Conservation (phyloP, 345 rosid genomes). For the Pistacia vera region DNA sequence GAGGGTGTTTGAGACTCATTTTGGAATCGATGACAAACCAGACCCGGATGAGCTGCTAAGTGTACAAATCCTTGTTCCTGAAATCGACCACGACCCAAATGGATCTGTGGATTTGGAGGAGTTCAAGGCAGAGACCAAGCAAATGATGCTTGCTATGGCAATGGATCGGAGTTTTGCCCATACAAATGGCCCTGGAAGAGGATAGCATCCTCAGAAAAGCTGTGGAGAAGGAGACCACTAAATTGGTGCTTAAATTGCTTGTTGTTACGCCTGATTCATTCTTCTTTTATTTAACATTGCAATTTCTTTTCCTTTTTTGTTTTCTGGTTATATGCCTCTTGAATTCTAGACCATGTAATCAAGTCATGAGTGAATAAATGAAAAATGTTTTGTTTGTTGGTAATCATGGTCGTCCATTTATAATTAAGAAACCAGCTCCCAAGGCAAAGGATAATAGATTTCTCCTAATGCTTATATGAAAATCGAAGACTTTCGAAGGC, state of each 20-base stretch:
- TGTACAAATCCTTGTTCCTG: slow-evolving; percentile 34
- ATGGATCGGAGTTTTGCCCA: slow-evolving; percentile 52
- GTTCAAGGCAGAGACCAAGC: slow-evolving; percentile 48
- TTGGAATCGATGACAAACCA: slow-evolving; percentile 34
- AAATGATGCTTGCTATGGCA: slow-evolving; percentile 55
- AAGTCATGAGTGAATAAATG: not conserved
- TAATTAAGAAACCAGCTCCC: too few species aligned
- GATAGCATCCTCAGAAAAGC: slow-evolving; percentile 52
- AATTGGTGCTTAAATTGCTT: slow-evolving; percentile 10
- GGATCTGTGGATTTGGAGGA: slow-evolving; percentile 44
- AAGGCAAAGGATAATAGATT: too few species aligned
- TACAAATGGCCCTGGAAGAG: slow-evolving; percentile 53
- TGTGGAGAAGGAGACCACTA: slow-evolving; percentile 39
- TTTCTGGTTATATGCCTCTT: not conserved
- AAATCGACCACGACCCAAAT: slow-evolving; percentile 44
- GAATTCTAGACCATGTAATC: not conserved
- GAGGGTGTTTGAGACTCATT: slow-evolving; percentile 45
- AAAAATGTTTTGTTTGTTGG: not conserved
- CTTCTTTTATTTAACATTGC: not conserved
- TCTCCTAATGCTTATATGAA: not conserved
- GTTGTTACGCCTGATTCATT: not conserved
- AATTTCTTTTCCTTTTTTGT: not conserved
- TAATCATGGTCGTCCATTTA: not conserved
- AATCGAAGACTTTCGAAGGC: not conserved
- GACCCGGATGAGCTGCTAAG: slow-evolving; percentile 25